phyloP scores from a whole-genome alignment of 139 green algal species.

The Tetradesmus obliquus region DNA sequence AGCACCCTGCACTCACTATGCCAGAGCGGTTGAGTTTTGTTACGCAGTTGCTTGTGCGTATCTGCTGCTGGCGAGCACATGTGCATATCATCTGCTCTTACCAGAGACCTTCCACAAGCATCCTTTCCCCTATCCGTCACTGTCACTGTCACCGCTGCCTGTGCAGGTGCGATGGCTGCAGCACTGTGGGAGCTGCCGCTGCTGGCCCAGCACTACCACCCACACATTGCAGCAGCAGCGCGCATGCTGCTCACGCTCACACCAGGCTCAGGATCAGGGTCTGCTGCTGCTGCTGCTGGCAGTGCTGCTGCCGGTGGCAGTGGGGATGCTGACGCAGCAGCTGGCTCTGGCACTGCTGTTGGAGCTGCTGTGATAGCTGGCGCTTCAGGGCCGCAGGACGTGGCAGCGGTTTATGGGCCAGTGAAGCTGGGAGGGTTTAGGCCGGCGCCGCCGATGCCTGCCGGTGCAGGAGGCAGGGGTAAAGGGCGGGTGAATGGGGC shows the following conservation, averaged over 20 bases:
- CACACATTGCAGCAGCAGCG: constrained; percentile 51
- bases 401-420: constrained; percentile 62
- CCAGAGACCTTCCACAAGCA: too few relatives aligned
- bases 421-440: constrained; percentile 58
- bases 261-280: background rate
- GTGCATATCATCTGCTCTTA: too few relatives aligned
- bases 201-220: constrained; percentile 63
- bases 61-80: too few relatives aligned
- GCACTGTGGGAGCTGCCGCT: constrained; percentile 69
- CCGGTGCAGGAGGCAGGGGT: background rate
- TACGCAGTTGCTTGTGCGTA: too few relatives aligned
- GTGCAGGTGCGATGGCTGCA: constrained; percentile 55
- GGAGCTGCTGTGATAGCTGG: constrained; percentile 46
- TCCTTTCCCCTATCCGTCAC: too few relatives aligned
- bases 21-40: too few relatives aligned
- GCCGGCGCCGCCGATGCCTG: constrained; percentile 59
- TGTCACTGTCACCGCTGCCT: background rate
- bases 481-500: background rate
- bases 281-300: background rate
- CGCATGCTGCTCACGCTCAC: background rate
- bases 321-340: background rate
- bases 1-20: too few relatives aligned
- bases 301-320: background rate
- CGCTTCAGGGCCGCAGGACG: constrained; percentile 47
- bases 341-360: background rate